A percentile compares a stretch with the other conserved stretches of the same genome.
These are phyloP conservation scores for Moringa oleifera DNA, from an alignment of 345 rosid species.

Conservation along the genomic window DNA sequence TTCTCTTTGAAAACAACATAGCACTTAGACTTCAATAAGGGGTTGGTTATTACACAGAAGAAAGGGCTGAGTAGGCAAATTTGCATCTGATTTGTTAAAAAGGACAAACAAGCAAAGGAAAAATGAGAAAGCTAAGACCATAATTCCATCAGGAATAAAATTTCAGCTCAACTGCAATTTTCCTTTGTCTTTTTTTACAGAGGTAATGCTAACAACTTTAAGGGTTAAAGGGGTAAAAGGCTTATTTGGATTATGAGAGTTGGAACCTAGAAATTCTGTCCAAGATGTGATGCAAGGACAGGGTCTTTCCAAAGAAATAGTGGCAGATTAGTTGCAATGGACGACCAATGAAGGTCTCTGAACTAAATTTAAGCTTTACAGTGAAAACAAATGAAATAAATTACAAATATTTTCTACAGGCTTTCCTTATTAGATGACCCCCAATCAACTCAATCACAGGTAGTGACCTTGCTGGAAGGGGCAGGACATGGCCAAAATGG, in stretches of 20 bases:
- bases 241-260: not conserved
- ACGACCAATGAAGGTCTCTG: not conserved
- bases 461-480: slow-evolving; percentile 48
- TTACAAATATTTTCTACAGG: not conserved
- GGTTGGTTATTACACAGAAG: too few relatives aligned
- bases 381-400: not conserved
- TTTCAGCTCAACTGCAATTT: too few relatives aligned
- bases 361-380: not conserved
- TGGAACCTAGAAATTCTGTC: not conserved
- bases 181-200: too few relatives aligned
- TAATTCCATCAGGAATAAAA: too few relatives aligned
- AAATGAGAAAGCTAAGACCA: too few relatives aligned
- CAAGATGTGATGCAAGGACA: too few relatives aligned
- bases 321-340: not conserved
- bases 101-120: too few relatives aligned
- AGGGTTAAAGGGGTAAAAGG: not conserved
- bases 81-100: too few relatives aligned
- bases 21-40: too few relatives aligned
- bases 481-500: slow-evolving; percentile 61
- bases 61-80: too few relatives aligned
- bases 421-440: not conserved
- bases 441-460: slow-evolving; percentile 27
- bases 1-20: too few relatives aligned
- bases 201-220: too few relatives aligned
- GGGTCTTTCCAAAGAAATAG: not conserved